Percentiles rank a stretch among this genome's conserved stretches.
Evolutionary conservation across 2,329 filamentous ascomycete species (phyloP).

Genomic region (Ascochyta pisi): DNA sequence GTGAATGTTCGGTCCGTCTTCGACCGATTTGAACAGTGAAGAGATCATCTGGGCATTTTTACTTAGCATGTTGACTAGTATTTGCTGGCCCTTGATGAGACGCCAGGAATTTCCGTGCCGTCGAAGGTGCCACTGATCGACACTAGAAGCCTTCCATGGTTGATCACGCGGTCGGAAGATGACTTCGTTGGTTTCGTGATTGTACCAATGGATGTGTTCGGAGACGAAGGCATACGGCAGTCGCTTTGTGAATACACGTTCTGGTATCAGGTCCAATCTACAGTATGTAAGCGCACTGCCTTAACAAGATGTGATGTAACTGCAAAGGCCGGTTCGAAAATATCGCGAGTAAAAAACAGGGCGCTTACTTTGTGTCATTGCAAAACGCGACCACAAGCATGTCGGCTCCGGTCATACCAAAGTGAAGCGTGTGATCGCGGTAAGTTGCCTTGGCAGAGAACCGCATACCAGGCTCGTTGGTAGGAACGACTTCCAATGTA

Average conservation of each 20-base stretch:
- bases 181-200: constrained; percentile 17
- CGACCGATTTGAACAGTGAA: constrained; percentile 24
- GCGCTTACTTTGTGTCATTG: constrained; percentile 8
- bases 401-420: constrained; percentile 40
- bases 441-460: constrained; percentile 48
- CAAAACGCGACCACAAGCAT: constrained; percentile 33
- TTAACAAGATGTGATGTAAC: neutral
- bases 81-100: constrained; percentile 7
- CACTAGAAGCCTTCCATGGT: constrained; percentile 13
- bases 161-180: constrained; percentile 16
- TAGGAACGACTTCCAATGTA: constrained; percentile 55
- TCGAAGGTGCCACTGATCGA: constrained; percentile 25
- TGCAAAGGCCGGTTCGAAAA: neutral
- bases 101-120: constrained; percentile 21
- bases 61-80: constrained; percentile 21
- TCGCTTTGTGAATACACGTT: constrained; percentile 24
- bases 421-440: constrained; percentile 40
- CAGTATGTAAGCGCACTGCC: neutral
- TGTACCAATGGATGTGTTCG: constrained; percentile 38
- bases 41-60: constrained; percentile 18
- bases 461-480: constrained; percentile 47
- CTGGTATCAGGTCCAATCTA: constrained; percentile 47
- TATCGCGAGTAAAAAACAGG: too few species aligned
- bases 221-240: constrained; percentile 44
- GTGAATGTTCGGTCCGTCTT: constrained; percentile 27